These are phyloP conservation scores for Flaveria ramosissima DNA, from an alignment of 129 eudicot genomes.

Conservation along the genomic window DNA sequence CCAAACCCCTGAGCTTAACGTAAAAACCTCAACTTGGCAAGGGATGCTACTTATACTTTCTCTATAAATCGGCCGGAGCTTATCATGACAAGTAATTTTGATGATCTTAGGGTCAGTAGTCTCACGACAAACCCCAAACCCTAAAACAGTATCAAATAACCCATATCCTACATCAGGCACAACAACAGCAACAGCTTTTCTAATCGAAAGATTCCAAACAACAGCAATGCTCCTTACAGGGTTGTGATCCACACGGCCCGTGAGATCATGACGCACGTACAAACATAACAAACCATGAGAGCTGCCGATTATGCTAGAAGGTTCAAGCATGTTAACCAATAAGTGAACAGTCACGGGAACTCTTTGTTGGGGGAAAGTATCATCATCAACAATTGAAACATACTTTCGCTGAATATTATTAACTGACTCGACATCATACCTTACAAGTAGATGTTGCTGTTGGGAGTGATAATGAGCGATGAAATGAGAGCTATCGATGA, in stretches of 20 bases:
- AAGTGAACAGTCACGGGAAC: not conserved
- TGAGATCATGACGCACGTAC: constrained; percentile 1
- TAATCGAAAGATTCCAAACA: not conserved
- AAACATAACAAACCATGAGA: constrained; percentile 14
- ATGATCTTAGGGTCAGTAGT: constrained; percentile 22
- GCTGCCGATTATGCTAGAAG: not conserved
- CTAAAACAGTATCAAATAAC: constrained; percentile 25
- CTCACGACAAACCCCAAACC: constrained; percentile 45
- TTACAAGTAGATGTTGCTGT: not conserved
- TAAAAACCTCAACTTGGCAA: not conserved
- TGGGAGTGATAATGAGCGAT: not conserved
- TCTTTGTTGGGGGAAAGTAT: not conserved
- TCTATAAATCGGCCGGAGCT: not conserved
- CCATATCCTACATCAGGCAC: not conserved
- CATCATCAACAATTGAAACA: not conserved
- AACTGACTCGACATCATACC: not conserved
- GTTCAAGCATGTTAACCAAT: not conserved
- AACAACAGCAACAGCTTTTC: not conserved
- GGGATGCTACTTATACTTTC: not conserved
- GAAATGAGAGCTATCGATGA: not conserved
- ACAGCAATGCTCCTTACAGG: not conserved
- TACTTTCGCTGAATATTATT: not conserved
- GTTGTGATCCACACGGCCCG: not conserved
- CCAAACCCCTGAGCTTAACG: not conserved
- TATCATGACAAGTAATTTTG: constrained; percentile 35